Conservation (phyloP, 345 rosid species). For the Mercurialis annua region DNA sequence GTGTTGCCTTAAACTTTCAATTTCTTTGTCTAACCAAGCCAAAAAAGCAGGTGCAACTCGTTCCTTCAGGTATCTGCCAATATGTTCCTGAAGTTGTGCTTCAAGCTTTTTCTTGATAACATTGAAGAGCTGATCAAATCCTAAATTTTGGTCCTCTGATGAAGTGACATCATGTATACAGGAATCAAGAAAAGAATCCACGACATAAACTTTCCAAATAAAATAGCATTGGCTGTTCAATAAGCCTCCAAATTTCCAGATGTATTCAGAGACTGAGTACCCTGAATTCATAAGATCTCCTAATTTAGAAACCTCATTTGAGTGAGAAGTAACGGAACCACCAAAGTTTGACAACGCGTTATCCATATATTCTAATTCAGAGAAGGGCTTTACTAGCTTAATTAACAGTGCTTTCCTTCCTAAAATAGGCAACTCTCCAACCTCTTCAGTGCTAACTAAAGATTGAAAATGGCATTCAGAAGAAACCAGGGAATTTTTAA, state of each 20-base stretch:
- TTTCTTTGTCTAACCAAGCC: slow-evolving; percentile 63
- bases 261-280: slow-evolving; percentile 46
- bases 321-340: slow-evolving; percentile 35
- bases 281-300: slow-evolving; percentile 53
- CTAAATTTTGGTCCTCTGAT: slow-evolving; percentile 68
- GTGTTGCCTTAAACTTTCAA: slow-evolving; percentile 46
- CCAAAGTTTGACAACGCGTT: slow-evolving; percentile 43
- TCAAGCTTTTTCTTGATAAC: slow-evolving; percentile 72
- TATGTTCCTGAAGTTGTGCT: slow-evolving; percentile 65
- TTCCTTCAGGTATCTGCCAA: slow-evolving; percentile 58
- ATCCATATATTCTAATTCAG: slow-evolving; percentile 61
- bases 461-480: slow-evolving; percentile 62
- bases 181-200: slow-evolving; percentile 78
- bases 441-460: slow-evolving; percentile 47
- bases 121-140: slow-evolving; percentile 79
- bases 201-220: slow-evolving; percentile 76
- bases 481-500: slow-evolving; percentile 49
- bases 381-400: slow-evolving; percentile 55
- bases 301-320: slow-evolving; percentile 43
- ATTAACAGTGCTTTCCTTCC: slow-evolving; percentile 58
- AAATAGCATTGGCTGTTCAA: slow-evolving; percentile 62
- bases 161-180: slow-evolving; percentile 74
- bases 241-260: slow-evolving; percentile 66
- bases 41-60: slow-evolving; percentile 55
- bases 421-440: slow-evolving; percentile 39